Evolutionary conservation across 1,284 basidiomycete species (phyloP), one percentile per base, ranked within the genome.

Genomic region (Cronartium quercuum): DNA sequence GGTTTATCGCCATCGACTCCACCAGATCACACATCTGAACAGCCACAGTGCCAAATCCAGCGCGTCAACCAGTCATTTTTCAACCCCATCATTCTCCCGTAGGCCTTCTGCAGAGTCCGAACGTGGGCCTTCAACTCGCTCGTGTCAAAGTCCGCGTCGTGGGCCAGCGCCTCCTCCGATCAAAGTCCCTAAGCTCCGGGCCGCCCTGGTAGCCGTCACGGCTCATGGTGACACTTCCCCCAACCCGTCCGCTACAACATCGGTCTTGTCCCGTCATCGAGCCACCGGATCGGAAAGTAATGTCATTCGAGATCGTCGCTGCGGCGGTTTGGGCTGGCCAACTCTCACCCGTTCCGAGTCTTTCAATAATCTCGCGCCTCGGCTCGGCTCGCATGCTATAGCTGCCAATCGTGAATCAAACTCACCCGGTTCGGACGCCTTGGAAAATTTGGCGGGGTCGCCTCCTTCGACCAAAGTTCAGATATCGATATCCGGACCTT

Each of bases 171-270:
- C 68, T 38, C 68, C 68, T 62, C 68, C 68, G 24, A 70, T 70
- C 21, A 70, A 62, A 47, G 68, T 70, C 18, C 68, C 68, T 13
- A 68, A 68, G n/a, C 40, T 70, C 5, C 68, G 68, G 15, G 60
- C 68, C n/a, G 51, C 47, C n/a, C 41, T 12, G 41, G 29, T 70
- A n/a, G 68, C 68, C 29, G 63, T 70, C 42, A 60, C 68, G 10
- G 21, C 62, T 1, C 40, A 61, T 9, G 62, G 60, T 21, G 68
- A 70, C 10, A n/a, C 38, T 7, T 70, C 68, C 12, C 60, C 68
- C 3, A 1, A 15, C 38, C 58, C 40, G 60, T 18, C 21, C 5
- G 47, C 12, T 13, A 21, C 47, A 51, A 13, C 47, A 51, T 18
- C 15, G 5, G 47, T 51, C 15, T n/a, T n/a, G n/a, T 51, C 47